Evolutionary conservation across 2,329 filamentous ascomycete species (phyloP).

Genomic region (Dothideomycetidae sp.): DNA sequence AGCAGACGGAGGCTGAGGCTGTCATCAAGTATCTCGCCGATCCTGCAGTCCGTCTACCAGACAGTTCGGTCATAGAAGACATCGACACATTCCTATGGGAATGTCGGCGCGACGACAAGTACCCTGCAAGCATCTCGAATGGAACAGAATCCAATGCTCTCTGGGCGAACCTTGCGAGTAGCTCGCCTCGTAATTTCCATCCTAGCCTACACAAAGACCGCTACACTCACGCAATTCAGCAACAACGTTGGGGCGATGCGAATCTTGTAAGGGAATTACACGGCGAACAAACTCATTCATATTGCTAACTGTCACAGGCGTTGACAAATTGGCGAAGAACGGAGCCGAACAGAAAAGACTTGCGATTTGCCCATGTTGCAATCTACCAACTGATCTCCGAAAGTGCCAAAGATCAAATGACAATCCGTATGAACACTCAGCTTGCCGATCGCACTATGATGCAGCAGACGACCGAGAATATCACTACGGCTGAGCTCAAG

Average conservation of each 20-base stretch:
- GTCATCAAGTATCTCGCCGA: constrained; percentile 2
- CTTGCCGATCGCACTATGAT: constrained; percentile 2
- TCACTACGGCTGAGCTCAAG: background rate
- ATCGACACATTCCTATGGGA: constrained; percentile 3
- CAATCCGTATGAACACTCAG: constrained; percentile 2
- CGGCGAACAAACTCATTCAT: too few species aligned
- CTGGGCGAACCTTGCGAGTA: constrained; percentile 2
- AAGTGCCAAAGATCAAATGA: constrained; percentile 3
- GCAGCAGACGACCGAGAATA: background rate
- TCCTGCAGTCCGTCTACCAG: background rate
- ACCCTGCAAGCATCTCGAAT: background rate
- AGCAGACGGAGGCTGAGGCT: background rate
- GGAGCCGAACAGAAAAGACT: background rate
- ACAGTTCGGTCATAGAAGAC: constrained; percentile 3
- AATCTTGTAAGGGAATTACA: constrained; percentile 1
- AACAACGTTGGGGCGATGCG: constrained; percentile 1
- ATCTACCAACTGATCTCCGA: constrained; percentile 3
- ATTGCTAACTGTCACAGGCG: constrained; percentile 1
- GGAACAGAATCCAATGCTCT: background rate
- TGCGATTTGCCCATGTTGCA: constrained; percentile 2
- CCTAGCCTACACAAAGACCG: constrained; percentile 2
- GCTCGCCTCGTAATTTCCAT: background rate
- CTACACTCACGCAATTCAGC: constrained; percentile 1
- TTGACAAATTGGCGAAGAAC: constrained; percentile 2
- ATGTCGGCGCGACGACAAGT: background rate